Evolutionary conservation across 306 rosid species (phyloP).

Genomic region (Cercis canadensis): DNA sequence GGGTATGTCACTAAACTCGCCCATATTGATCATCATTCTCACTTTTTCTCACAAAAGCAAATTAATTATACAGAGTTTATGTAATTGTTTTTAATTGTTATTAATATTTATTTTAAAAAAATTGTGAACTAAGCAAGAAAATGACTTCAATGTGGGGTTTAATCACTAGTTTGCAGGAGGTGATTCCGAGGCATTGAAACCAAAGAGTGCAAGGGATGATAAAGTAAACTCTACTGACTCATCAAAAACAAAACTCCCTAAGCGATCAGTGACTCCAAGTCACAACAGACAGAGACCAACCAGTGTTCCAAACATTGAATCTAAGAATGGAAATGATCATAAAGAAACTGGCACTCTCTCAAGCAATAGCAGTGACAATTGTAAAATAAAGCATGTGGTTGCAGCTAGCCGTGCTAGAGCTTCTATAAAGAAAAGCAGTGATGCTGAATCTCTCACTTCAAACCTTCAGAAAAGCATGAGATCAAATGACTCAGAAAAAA

Average conservation of each 20-base stretch:
- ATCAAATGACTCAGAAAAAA: slow-evolving; percentile 35
- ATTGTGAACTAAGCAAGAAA: background rate
- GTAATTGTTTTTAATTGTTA: too few species aligned
- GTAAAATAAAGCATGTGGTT: slow-evolving; percentile 27
- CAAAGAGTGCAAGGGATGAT: slow-evolving; percentile 39
- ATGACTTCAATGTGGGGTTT: slow-evolving; percentile 14
- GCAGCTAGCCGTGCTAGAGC: slow-evolving; percentile 22
- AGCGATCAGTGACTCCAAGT: slow-evolving; percentile 56
- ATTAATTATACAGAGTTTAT: too few species aligned
- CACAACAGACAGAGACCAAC: slow-evolving; percentile 43
- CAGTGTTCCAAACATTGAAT: slow-evolving; percentile 2
- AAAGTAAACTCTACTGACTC: slow-evolving; percentile 37
- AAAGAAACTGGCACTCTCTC: slow-evolving; percentile 11
- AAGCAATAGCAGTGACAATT: background rate
- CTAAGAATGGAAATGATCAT: slow-evolving; percentile 38
- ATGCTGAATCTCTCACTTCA: slow-evolving; percentile 38
- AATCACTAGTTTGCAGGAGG: slow-evolving; percentile 50
- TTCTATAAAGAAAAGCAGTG: slow-evolving; percentile 37
- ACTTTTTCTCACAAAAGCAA: too few species aligned
- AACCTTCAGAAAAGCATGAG: slow-evolving; percentile 45
- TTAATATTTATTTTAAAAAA: background rate
- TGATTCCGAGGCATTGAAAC: slow-evolving; percentile 47
- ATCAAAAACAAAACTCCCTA: slow-evolving; percentile 40
- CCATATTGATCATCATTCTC: too few species aligned
- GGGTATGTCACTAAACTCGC: slow-evolving; percentile 45